Conservation (phyloP, 352 stramenopile species). For the Blastocystis sp. region DNA sequence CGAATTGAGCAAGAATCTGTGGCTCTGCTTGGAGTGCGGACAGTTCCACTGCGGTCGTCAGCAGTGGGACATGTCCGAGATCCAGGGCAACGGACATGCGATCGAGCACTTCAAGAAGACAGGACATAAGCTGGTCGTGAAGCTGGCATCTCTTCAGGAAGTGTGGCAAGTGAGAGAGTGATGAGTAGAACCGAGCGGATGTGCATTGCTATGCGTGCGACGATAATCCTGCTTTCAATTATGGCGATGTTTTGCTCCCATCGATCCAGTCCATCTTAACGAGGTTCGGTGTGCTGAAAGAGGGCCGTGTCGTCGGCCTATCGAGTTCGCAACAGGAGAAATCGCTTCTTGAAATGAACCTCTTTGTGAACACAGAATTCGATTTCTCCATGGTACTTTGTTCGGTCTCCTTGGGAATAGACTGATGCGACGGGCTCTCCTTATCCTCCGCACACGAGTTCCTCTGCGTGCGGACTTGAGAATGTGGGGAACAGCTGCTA, state of each 20-base stretch:
- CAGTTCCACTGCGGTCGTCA: slow-evolving; percentile 67
- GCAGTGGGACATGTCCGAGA: slow-evolving; percentile 70
- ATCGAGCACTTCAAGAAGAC: slow-evolving; percentile 89
- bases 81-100: slow-evolving; percentile 80
- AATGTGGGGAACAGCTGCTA: slow-evolving; percentile 99
- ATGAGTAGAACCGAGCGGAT: not conserved
- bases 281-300: slow-evolving; percentile 65
- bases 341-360: slow-evolving; percentile 91
- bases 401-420: not conserved
- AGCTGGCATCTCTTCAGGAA: slow-evolving; percentile 79
- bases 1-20: slow-evolving; percentile 93
- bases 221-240: not conserved
- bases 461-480: slow-evolving; percentile 86
- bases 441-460: slow-evolving; percentile 79
- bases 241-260: not conserved
- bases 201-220: slow-evolving; percentile 32
- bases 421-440: slow-evolving; percentile 91
- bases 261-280: not conserved
- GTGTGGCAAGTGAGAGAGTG: not conserved
- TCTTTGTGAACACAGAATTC: slow-evolving; percentile 93
- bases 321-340: slow-evolving; percentile 94
- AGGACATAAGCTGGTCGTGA: slow-evolving; percentile 90
- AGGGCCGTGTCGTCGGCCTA: slow-evolving; percentile 83
- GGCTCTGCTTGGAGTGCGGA: slow-evolving; percentile 91
- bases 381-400: slow-evolving; percentile 79